Conservation (phyloP, 1,139 yeast species). For the Hemisphaericaspora xylanilytica region DNA sequence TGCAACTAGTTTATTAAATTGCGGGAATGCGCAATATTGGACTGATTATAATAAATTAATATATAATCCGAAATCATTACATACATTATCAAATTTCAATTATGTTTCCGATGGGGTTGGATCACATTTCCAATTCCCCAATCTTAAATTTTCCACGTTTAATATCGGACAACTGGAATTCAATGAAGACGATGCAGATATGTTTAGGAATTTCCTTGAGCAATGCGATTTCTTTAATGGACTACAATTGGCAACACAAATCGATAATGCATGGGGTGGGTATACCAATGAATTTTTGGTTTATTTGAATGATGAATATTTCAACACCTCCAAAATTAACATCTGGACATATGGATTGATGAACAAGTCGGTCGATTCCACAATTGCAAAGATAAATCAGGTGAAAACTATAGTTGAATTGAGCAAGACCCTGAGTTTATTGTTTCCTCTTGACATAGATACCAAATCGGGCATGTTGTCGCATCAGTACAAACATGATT, state of each 20-base stretch:
- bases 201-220: slow-evolving; percentile 67
- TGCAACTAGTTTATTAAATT: slow-evolving; percentile 35
- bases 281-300: slow-evolving; percentile 53
- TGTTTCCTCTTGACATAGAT: slow-evolving; percentile 42
- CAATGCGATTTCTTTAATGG: slow-evolving; percentile 75
- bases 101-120: slow-evolving; percentile 16
- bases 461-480: slow-evolving; percentile 10
- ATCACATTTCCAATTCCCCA: slow-evolving; percentile 29
- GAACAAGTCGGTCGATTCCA: slow-evolving; percentile 5
- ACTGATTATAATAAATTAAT: slow-evolving; percentile 74
- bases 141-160: slow-evolving; percentile 26
- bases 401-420: slow-evolving; percentile 48
- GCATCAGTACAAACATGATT: slow-evolving; percentile 18
- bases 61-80: slow-evolving; percentile 60
- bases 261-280: slow-evolving; percentile 86
- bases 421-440: slow-evolving; percentile 44
- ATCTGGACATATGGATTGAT: slow-evolving; percentile 43
- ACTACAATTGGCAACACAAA: slow-evolving; percentile 61
- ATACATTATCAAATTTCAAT: slow-evolving; percentile 56
- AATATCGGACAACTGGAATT: slow-evolving; percentile 33
- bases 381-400: slow-evolving; percentile 30
- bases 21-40: slow-evolving; percentile 63
- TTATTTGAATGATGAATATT: slow-evolving; percentile 66
- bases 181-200: slow-evolving; percentile 46
- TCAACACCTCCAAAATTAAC: slow-evolving; percentile 47